Evolutionary conservation across 2,329 filamentous ascomycete species (phyloP), one percentile per base, ranked within the genome.

Genomic region (Pseudogymnoascus sp.): DNA sequence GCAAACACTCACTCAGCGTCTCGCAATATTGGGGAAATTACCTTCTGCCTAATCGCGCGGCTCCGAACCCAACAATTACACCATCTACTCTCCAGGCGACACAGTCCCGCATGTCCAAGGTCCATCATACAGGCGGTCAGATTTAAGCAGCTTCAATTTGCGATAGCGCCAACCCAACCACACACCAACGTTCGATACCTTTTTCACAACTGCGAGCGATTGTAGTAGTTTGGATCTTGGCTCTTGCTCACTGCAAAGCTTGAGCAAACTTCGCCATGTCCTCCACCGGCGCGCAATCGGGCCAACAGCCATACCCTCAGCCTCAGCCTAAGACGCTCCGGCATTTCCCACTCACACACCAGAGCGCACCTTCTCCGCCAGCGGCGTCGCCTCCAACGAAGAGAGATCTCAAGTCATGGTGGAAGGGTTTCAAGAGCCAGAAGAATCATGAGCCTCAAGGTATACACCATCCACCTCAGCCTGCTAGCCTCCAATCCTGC

Each of bases 371-470:
- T 18, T 7, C 36, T 27, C 42, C 63, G 39, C 68, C 69, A 62
- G 75, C 80, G 63, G 79, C 82, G 69, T 91, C 90, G 42, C 90
- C 89, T 61, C 90, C 90, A 31, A 90, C 86, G 67, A 95, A 89
- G 78, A 86, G 90, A 73, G 92, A 96, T 74, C 80, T 97, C 69
- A 89, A 92, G 69, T 95, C 90, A 64, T 99, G 94, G 94, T 97
- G 94, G 94, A 96, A 92, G 76, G 87, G 87, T 70, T 97, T 99
- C 78, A 94, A 77, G 83, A 89, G 61, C 79, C 82, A 52, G 76
- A 84, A 80, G 70, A 79, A 80, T 63, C 80, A 83, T 61, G 83
- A 86, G 67, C 69, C 77, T 59, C 76, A 79, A 71, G 82, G 83
- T 86, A 82, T 72, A 72, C 65, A 71, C 40, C 35, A 59, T 13